Evolutionary conservation across 352 stramenopile species (phyloP), one percentile per base, ranked within the genome.

Genomic region (Phytophthora litchii): DNA sequence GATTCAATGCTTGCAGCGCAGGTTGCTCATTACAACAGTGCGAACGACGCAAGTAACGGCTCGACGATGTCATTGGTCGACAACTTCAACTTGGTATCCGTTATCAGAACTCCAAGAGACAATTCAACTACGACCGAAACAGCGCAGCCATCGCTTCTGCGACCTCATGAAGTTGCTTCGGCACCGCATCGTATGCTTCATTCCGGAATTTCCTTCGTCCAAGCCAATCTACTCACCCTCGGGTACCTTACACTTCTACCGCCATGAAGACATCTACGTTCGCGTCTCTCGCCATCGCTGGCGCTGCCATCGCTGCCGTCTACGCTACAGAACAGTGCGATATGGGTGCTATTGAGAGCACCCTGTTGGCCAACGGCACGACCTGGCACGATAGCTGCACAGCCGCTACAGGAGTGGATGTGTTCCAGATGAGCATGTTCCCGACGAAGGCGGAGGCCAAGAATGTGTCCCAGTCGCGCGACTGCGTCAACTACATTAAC

Each of bases 401-500:
- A 27, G 17, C 27, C 13, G 61, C 62, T 21, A 83, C 76, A 1
- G 76, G 76, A 36, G 54, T 78, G n/a, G 72, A 90, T 49, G 78
- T 90, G 23, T 90, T 74, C 49, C 23, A 47, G 8, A 23, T 81
- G 25, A 47, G 10, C 6, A 32, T 32, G 8, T 79, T 86, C 45
- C 78, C 80, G 6, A 88, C 72, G 8, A 59, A 70, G 34, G 53
- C 64, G 6, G 69, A 88, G 61, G 75, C 72, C 9, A 37, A 80
- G 42, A 67, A 53, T 31, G 58, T 90, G 31, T 70, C 71, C 25
- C 68, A 72, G 54, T 76, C 72, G 27, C 72, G 69, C 36, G 76
- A 73, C 49, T 90, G 80, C 64, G 79, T 83, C 20, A 78, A 86
- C 36, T 88, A 79, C 55, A 34, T 88, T 56, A 90, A 90, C 68